Base-by-base conservation (phyloP, 441 rosid genomes). In the Populus hybrid region DNA sequence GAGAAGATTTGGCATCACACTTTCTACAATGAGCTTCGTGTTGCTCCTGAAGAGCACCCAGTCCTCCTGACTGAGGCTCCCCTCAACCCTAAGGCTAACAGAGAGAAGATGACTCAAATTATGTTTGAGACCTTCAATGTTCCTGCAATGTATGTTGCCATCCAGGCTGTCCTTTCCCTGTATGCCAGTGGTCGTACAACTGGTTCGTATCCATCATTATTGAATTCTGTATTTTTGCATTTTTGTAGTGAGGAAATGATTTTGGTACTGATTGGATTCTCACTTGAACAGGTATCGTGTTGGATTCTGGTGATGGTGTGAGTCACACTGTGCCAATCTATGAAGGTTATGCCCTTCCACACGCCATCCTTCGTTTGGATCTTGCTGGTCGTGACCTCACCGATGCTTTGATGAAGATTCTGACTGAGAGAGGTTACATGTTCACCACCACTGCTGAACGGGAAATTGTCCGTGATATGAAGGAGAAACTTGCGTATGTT, bases 271-370 rank as follows among this genome's bases (percentile, higher is more conserved):
- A 72, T 40, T 63, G 77, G 16, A 21, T 75, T 57, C 10, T 77
- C n/a, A 11, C 35, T 1, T 77, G 36, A 53, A 80, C 81, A 88
- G 92, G 91, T 79, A 89, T 89, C n/a, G 92, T 91, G 79, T 81
- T 91, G 75, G 95, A 91, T 86, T 91, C 95, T 83, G 95, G 95
- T 84, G 95, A 91, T 86, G 95, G 95, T 85, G 95, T 91, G 78
- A 85, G 88, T 79, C 95, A 91, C 86, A 90, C 95, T 30, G 95
- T 91, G 79, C 95, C 95, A 46, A 91, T 91, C 79, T 91, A 91
- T 23, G 92, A 90, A 80, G 94, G 94, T 2, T 90, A 88, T 84
- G 91, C 94, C 30, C 89, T 90, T 6, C 94, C 94, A 16, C 94
- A 91, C 72, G 94, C 94, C 28, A 89, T 91, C 77, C 94, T 89